Conservation (phyloP, 192 early-diverging fungal genomes). For the Haplosporangium gracile region DNA sequence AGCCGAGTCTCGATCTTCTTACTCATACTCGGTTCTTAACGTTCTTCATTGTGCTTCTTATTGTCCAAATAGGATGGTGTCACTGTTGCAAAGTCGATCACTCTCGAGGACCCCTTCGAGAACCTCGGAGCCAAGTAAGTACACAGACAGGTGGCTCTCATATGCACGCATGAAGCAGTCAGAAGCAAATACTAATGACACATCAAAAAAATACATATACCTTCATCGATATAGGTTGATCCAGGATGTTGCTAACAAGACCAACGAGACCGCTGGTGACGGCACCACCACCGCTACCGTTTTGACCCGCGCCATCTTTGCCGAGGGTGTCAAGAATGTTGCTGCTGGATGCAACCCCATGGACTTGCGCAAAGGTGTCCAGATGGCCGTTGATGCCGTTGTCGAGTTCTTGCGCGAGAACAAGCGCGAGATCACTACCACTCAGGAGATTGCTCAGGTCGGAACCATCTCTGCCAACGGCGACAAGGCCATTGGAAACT, state of each 20-base stretch:
- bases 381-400: slow-evolving; percentile 93
- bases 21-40: not conserved
- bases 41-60: not conserved
- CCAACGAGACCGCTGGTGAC: slow-evolving; percentile 99
- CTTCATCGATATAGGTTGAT: slow-evolving; percentile 74
- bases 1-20: not conserved
- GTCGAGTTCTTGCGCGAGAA: slow-evolving; percentile 94
- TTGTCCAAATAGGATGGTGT: slow-evolving; percentile 91
- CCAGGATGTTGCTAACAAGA: slow-evolving; percentile 99
- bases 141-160: no score
- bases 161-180: not conserved
- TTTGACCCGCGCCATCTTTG: slow-evolving; percentile 97
- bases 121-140: slow-evolving; percentile 94
- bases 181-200: not conserved
- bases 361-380: slow-evolving; percentile 96
- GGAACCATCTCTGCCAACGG: slow-evolving; percentile 99
- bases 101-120: slow-evolving; percentile 98
- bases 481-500: slow-evolving; percentile 93
- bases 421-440: slow-evolving; percentile 93
- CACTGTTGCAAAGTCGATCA: slow-evolving; percentile 98
- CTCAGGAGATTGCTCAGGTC: slow-evolving; percentile 96
- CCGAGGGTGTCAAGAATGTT: slow-evolving; percentile 99
- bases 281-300: slow-evolving; percentile 99
- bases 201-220: not conserved
- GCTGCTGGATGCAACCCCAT: slow-evolving; percentile 99